These are phyloP conservation scores for Cornus controversa DNA, from an alignment of 148 eudicot genomes.

Conservation along the genomic window DNA sequence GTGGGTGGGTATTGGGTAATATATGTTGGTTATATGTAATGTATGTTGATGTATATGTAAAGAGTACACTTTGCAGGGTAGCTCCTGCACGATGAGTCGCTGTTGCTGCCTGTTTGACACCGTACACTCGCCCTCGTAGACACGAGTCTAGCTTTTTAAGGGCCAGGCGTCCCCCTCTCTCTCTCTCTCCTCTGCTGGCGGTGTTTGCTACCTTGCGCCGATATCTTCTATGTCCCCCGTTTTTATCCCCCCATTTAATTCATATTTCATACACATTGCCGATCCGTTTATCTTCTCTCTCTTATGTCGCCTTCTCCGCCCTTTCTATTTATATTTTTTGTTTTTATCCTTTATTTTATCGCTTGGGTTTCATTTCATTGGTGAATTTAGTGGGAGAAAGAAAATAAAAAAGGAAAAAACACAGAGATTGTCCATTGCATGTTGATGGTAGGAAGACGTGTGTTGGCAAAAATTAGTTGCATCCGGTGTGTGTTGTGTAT, in stretches of 20 bases:
- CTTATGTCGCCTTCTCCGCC: background rate
- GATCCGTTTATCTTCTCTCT: background rate
- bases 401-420: no score
- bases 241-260: background rate
- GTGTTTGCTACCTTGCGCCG: slow-evolving; percentile 9
- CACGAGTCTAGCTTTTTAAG: background rate
- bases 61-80: background rate
- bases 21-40: background rate
- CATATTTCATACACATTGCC: background rate
- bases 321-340: background rate
- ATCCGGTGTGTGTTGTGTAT: no score
- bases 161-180: background rate
- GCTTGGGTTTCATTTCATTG: no score
- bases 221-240: background rate
- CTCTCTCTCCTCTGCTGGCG: background rate
- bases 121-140: background rate
- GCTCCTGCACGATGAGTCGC: background rate
- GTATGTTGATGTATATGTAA: background rate
- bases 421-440: no score
- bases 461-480: no score
- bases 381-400: no score
- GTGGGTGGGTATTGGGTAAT: no score
- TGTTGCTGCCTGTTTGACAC: background rate
- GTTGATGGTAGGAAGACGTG: no score
- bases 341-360: no score